phyloP scores from a whole-genome alignment of 192 early-diverging fungal species.

The Oehlia diaphana region DNA sequence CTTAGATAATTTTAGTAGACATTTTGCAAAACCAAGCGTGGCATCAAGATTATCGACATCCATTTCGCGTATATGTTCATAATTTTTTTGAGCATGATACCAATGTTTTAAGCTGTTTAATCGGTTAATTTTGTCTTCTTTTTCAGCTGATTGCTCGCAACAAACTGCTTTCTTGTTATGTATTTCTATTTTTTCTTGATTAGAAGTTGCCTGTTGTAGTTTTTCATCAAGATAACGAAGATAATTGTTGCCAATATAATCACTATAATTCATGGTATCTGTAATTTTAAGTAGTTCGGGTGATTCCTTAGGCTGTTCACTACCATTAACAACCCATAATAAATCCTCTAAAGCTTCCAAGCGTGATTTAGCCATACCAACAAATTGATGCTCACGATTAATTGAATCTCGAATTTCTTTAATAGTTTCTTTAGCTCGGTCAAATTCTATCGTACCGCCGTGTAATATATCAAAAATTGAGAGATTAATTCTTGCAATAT shows the following conservation, averaged over 20 bases:
- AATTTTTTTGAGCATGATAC: background rate
- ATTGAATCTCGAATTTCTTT: slow-evolving; percentile 1
- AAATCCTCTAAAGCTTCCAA: slow-evolving; percentile 14
- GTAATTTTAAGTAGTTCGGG: background rate
- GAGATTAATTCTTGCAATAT: slow-evolving; percentile 7
- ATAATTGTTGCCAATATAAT: background rate
- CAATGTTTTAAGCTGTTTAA: background rate
- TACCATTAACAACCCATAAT: slow-evolving; percentile 2
- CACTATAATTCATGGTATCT: background rate
- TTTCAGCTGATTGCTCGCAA: background rate
- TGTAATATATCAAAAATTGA: slow-evolving; percentile 1
- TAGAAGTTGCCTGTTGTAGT: background rate
- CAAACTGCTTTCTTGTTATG: background rate
- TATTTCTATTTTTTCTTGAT: background rate
- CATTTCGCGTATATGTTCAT: background rate
- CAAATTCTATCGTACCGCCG: background rate
- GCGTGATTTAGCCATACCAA: background rate
- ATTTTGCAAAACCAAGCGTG: slow-evolving; percentile 5
- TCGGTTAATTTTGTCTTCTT: background rate
- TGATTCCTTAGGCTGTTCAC: background rate
- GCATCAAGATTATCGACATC: background rate
- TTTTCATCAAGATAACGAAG: background rate
- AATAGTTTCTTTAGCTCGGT: background rate
- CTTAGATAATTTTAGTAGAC: background rate
- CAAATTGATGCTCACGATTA: background rate